These are phyloP conservation scores for Paramecium octaurelia DNA, from an alignment of 73 alveolate genomes.

Conservation along the genomic window DNA sequence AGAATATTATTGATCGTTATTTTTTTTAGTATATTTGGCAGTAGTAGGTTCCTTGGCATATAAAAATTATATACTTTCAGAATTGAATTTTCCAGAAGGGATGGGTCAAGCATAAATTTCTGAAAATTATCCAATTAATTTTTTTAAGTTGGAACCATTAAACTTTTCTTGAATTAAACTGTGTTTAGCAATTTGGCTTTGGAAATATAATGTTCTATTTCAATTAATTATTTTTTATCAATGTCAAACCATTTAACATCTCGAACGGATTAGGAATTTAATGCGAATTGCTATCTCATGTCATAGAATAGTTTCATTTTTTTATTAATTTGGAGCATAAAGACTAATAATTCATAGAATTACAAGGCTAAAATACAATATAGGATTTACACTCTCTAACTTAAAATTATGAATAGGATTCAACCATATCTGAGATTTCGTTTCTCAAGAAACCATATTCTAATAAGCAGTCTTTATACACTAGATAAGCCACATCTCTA, in stretches of 20 bases:
- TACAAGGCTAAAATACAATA: background rate
- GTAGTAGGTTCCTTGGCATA: background rate
- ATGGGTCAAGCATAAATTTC: background rate
- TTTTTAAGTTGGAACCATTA: background rate
- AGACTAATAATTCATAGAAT: background rate
- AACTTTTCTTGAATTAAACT: background rate
- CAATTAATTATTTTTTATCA: background rate
- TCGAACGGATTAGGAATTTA: constrained; percentile 8
- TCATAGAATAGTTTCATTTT: background rate
- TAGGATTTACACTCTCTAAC: background rate
- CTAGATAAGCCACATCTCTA: background rate
- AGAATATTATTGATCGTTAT: background rate
- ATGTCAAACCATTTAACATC: background rate
- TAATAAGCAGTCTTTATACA: constrained; percentile 4
- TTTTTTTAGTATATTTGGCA: background rate
- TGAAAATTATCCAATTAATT: background rate
- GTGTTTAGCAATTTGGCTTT: constrained; percentile 33
- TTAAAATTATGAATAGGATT: background rate
- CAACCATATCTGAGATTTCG: constrained; percentile 24
- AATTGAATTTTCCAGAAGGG: background rate
- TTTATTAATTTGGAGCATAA: background rate
- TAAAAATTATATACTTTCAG: background rate
- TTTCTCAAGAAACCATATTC: background rate
- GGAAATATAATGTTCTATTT: background rate
- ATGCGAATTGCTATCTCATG: background rate